These are phyloP conservation scores for Diaporthe sp. DNA, from an alignment of 2,329 filamentous ascomycete species.

Conservation along the genomic window DNA sequence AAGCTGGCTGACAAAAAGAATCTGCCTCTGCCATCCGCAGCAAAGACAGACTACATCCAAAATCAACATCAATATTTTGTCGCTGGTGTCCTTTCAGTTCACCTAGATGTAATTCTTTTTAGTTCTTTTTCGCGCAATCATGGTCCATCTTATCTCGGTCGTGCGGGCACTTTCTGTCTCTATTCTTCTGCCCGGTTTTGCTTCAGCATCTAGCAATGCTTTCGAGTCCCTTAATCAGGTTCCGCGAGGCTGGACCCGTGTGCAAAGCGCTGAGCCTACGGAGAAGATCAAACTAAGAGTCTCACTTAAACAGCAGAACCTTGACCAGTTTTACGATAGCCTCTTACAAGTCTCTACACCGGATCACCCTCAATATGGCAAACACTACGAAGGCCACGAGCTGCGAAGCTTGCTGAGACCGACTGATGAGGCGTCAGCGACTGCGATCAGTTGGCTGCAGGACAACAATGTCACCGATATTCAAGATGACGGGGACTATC, in stretches of 20 bases:
- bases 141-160: not conserved
- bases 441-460: slow-evolving; percentile 23
- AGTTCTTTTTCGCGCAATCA: not conserved
- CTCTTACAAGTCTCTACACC: slow-evolving; percentile 23
- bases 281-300: slow-evolving; percentile 19
- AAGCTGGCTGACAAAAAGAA: not conserved
- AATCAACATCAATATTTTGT: not conserved
- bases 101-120: not conserved
- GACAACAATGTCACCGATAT: slow-evolving; percentile 30
- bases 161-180: not conserved
- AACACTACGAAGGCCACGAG: slow-evolving; percentile 35
- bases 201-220: not conserved
- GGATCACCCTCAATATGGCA: slow-evolving; percentile 26
- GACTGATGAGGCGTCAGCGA: slow-evolving; percentile 19
- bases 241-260: slow-evolving; percentile 25
- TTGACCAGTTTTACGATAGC: slow-evolving; percentile 28
- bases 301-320: slow-evolving; percentile 36
- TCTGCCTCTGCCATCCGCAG: not conserved
- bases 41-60: not conserved
- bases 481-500: slow-evolving; percentile 31
- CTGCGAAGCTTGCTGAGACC: slow-evolving; percentile 23
- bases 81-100: not conserved
- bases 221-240: slow-evolving; percentile 32
- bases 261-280: not conserved
- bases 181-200: not conserved